These are phyloP conservation scores for Pulveroboletus sp. DNA, from an alignment of 768 basidiomycete species.

Conservation along the genomic window DNA sequence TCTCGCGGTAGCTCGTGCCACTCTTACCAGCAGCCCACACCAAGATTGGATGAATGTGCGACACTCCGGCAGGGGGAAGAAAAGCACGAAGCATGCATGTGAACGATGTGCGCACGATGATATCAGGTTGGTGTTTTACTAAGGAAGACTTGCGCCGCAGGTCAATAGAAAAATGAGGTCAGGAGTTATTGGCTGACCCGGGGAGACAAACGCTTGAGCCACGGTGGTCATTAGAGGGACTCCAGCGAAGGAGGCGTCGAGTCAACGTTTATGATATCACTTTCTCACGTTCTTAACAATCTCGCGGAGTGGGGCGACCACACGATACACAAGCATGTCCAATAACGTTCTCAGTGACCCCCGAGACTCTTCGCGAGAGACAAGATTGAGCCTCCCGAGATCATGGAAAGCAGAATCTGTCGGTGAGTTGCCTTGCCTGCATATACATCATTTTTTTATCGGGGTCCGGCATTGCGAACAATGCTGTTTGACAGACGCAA, in stretches of 20 bases:
- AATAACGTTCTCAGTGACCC: conserved; percentile 47
- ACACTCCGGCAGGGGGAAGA: not conserved
- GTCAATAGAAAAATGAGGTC: not conserved
- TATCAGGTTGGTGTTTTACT: not conserved
- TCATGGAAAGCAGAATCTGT: conserved; percentile 57
- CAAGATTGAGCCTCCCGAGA: conserved; percentile 52
- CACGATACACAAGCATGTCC: conserved; percentile 29
- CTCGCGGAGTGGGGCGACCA: not conserved
- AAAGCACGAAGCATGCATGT: not conserved
- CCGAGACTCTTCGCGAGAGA: conserved; percentile 60
- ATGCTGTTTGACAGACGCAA: conserved; percentile 37
- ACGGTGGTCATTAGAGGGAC: no score
- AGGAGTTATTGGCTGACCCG: no score
- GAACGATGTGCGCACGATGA: not conserved
- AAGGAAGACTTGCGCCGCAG: not conserved
- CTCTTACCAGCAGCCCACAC: no score
- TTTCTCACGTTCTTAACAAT: not conserved
- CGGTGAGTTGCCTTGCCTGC: conserved; percentile 33
- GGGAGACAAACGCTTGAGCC: not conserved
- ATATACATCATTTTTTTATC: not conserved
- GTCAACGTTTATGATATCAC: no score
- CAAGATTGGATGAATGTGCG: no score
- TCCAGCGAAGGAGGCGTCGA: no score
- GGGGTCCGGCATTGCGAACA: no score
- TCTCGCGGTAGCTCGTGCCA: no score